Evolutionary conservation across 257 asterid species (phyloP).

Genomic region (Mitragyna speciosa): DNA sequence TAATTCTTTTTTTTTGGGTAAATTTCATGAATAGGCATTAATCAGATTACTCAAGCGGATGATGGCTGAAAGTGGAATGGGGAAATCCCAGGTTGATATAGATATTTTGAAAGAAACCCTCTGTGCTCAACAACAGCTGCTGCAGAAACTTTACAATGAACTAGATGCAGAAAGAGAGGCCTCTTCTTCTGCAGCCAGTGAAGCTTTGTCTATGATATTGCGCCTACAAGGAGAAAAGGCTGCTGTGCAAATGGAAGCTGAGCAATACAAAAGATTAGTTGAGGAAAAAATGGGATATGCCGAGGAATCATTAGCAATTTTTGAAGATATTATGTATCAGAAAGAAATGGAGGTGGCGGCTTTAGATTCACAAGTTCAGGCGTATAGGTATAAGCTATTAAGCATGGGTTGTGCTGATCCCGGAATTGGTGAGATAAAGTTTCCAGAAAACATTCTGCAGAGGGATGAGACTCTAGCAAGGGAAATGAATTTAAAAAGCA

Average conservation of each 20-base stretch:
- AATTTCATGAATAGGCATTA: background rate
- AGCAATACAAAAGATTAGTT: slow-evolving; percentile 78
- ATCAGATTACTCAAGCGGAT: background rate
- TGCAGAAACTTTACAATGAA: slow-evolving; percentile 74
- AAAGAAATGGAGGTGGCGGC: slow-evolving; percentile 88
- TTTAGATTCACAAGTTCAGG: slow-evolving; percentile 74
- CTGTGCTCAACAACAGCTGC: slow-evolving; percentile 69
- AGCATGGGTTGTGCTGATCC: slow-evolving; percentile 71
- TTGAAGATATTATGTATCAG: slow-evolving; percentile 75
- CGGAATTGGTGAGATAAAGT: slow-evolving; percentile 42
- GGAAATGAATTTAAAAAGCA: slow-evolving; percentile 28
- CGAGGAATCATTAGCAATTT: slow-evolving; percentile 73
- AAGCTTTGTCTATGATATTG: slow-evolving; percentile 70
- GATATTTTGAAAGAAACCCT: slow-evolving; percentile 62
- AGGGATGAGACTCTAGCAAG: slow-evolving; percentile 41
- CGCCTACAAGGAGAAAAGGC: slow-evolving; percentile 93
- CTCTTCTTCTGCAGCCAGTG: slow-evolving; percentile 78
- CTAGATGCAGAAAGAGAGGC: slow-evolving; percentile 92
- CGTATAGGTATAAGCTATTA: slow-evolving; percentile 58
- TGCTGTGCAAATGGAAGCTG: slow-evolving; percentile 82
- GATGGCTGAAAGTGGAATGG: slow-evolving; percentile 49
- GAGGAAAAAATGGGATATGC: slow-evolving; percentile 89
- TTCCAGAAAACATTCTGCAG: slow-evolving; percentile 55
- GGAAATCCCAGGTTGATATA: slow-evolving; percentile 44
- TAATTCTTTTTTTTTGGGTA: background rate